Percentiles rank a stretch among this genome's conserved stretches.
phyloP scores from a whole-genome alignment of 805 yeast genomes.

The Cyberlindnera sargentensis region DNA sequence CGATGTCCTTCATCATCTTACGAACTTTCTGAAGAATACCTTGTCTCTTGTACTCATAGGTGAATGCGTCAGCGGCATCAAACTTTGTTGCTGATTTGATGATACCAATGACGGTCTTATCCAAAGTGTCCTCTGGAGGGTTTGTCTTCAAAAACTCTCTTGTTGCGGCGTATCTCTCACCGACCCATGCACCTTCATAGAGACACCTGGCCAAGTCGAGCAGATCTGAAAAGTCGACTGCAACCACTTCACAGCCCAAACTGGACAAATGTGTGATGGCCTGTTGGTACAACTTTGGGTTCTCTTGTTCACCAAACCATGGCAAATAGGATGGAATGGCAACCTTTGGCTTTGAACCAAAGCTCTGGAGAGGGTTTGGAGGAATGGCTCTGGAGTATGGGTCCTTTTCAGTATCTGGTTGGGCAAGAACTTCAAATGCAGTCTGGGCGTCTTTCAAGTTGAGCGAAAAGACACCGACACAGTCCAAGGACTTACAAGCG shows the following conservation, averaged over 20 bases:
- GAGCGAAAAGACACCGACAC: conserved; percentile 80
- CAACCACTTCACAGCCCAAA: conserved; percentile 52
- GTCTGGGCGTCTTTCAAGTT: conserved; percentile 79
- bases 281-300: conserved; percentile 57
- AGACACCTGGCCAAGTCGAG: conserved; percentile 78
- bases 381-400: conserved; percentile 80
- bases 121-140: conserved; percentile 66
- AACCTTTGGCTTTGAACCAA: conserved; percentile 52
- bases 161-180: conserved; percentile 85
- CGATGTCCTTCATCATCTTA: conserved; percentile 49
- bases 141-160: conserved; percentile 62
- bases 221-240: conserved; percentile 68
- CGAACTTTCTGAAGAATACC: conserved; percentile 63
- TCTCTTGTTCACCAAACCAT: conserved; percentile 80
- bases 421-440: conserved; percentile 62
- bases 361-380: conserved; percentile 50
- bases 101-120: conserved; percentile 75
- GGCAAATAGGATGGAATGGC: conserved; percentile 70
- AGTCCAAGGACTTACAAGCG: conserved; percentile 91
- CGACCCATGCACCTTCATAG: conserved; percentile 99
- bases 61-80: conserved; percentile 78
- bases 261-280: conserved; percentile 51
- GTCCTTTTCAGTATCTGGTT: conserved; percentile 60
- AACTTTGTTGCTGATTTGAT: conserved; percentile 72
- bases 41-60: conserved; percentile 81